A percentile compares a stretch with the other conserved stretches of the same genome.
Evolutionary conservation across 1,284 basidiomycete genomes (phyloP).

Genomic region (Sporisorium iseilematis-ciliati): DNA sequence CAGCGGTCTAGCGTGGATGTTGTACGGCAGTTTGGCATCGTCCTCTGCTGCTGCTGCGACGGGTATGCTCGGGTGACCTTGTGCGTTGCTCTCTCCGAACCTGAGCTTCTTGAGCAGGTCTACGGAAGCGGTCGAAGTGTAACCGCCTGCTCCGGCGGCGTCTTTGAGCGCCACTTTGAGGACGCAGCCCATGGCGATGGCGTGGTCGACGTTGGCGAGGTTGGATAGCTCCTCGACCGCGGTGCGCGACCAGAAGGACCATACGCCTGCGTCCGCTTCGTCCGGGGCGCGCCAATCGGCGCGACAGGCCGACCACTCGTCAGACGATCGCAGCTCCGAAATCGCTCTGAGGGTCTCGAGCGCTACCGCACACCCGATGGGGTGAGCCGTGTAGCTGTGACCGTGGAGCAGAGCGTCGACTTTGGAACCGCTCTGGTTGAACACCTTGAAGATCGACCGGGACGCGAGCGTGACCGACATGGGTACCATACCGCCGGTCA

Average conservation of each 20-base stretch:
- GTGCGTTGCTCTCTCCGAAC: constrained; percentile 13
- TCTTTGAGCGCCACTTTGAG: constrained; percentile 83
- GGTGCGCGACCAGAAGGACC: constrained; percentile 88
- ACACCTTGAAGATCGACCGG: constrained; percentile 82
- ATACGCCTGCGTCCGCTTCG: constrained; percentile 71
- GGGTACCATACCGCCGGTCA: constrained; percentile 92
- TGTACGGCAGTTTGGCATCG: constrained; percentile 74
- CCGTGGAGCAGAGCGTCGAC: constrained; percentile 90
- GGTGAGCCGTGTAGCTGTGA: constrained; percentile 80
- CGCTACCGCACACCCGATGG: constrained; percentile 86
- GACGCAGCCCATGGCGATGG: constrained; percentile 89
- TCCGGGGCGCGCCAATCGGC: constrained; percentile 72
- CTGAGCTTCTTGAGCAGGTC: constrained; percentile 52
- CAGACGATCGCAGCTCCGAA: constrained; percentile 72
- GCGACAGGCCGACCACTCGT: constrained; percentile 75
- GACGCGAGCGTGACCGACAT: constrained; percentile 82
- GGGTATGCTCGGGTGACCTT: constrained; percentile 46
- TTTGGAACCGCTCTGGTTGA: constrained; percentile 79
- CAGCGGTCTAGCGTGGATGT: constrained; percentile 87
- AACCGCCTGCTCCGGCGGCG: constrained; percentile 72
- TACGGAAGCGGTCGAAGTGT: constrained; percentile 55
- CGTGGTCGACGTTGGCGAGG: constrained; percentile 76
- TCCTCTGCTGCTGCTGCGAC: constrained; percentile 7
- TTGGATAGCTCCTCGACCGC: constrained; percentile 79
- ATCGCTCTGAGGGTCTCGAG: constrained; percentile 81